Percentiles rank a stretch among this genome's conserved stretches.
These are phyloP conservation scores for Penicillium crystallinum DNA, from an alignment of 495 filamentous ascomycete genomes.

Conservation along the genomic window DNA sequence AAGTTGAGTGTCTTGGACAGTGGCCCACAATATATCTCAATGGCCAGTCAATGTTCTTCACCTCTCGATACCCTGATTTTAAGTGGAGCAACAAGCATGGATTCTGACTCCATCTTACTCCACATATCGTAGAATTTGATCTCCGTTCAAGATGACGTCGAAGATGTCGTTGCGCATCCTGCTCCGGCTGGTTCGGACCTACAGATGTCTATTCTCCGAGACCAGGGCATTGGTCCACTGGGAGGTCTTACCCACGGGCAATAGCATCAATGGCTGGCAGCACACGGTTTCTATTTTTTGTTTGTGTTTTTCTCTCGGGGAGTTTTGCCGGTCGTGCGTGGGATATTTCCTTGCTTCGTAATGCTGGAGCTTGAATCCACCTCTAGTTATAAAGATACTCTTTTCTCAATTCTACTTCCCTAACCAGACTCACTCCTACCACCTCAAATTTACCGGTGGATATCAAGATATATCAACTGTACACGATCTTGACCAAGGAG, in stretches of 20 bases:
- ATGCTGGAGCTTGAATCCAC: constrained; percentile 6
- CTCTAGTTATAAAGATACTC: constrained; percentile 15
- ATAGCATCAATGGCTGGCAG: constrained; percentile 7
- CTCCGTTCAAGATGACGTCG: constrained; percentile 22
- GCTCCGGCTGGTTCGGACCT: constrained; percentile 22
- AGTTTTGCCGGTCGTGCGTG: constrained; percentile 4
- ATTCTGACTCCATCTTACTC: constrained; percentile 14
- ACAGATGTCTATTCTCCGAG: constrained; percentile 4
- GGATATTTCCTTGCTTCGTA: constrained; percentile 8
- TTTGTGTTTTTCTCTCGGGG: constrained; percentile 8
- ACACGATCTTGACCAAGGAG: not conserved
- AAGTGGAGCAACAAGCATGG: constrained; percentile 9
- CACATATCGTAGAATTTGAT: constrained; percentile 8
- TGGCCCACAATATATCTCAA: constrained; percentile 2
- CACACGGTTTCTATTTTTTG: constrained; percentile 8
- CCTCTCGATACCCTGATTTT: not conserved
- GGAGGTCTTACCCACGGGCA: constrained; percentile 4
- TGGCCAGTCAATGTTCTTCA: constrained; percentile 6
- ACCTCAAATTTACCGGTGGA: not conserved
- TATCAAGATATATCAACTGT: not conserved
- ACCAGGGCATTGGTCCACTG: constrained; percentile 2
- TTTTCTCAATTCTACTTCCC: not conserved
- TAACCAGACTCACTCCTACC: not conserved
- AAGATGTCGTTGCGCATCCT: constrained; percentile 5
- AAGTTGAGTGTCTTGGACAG: not conserved